phyloP scores from a whole-genome alignment of 495 filamentous ascomycete genomes.

The Penicillium tannophilum region DNA sequence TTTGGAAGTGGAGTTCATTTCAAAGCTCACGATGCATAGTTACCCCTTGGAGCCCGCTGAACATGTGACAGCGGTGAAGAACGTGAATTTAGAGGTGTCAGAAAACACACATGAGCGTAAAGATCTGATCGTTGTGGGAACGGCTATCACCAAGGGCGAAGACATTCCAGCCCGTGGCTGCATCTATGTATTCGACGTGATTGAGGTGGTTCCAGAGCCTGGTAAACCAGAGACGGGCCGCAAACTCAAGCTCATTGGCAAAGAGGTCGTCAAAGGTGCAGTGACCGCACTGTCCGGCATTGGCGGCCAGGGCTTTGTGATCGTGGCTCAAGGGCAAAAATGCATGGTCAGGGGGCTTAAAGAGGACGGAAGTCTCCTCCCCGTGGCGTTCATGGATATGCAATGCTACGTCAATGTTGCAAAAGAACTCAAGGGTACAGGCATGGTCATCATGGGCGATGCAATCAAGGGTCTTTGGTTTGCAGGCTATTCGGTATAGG shows the following conservation, averaged over 20 bases:
- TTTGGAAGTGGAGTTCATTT: background rate
- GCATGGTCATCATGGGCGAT: conserved; percentile 82
- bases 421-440: conserved; percentile 79
- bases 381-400: conserved; percentile 98
- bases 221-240: conserved; percentile 79
- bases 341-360: conserved; percentile 95
- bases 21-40: conserved; percentile 22
- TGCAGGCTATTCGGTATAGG: conserved; percentile 76
- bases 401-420: conserved; percentile 83
- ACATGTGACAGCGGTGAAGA: conserved; percentile 76
- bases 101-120: conserved; percentile 85
- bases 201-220: conserved; percentile 87
- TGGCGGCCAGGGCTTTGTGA: conserved; percentile 89
- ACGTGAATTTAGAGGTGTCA: conserved; percentile 82
- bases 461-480: conserved; percentile 95
- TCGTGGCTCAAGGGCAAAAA: conserved; percentile 94
- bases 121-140: conserved; percentile 81
- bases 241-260: conserved; percentile 80
- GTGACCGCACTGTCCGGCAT: conserved; percentile 84
- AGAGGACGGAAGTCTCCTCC: conserved; percentile 87
- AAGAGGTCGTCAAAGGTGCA: conserved; percentile 91
- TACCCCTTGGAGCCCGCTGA: conserved; percentile 68
- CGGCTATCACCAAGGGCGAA: conserved; percentile 80
- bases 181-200: conserved; percentile 89
- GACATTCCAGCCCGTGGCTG: conserved; percentile 83